Percentiles rank a stretch among this genome's conserved stretches.
Evolutionary conservation across 495 filamentous ascomycete genomes (phyloP).

Genomic region (Parachaetomium inaequale): DNA sequence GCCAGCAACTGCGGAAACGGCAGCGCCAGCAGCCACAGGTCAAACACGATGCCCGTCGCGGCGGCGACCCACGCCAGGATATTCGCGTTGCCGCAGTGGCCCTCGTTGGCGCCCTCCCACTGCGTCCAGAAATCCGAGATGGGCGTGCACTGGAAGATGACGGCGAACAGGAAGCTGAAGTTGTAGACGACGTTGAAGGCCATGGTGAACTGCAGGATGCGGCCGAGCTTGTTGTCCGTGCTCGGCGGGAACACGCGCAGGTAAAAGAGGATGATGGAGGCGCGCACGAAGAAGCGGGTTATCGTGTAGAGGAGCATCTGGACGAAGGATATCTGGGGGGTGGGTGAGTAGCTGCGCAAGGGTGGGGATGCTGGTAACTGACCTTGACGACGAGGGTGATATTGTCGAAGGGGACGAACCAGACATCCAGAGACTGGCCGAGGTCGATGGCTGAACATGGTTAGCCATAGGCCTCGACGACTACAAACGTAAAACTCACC

Average conservation of each 20-base stretch:
- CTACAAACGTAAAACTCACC: neutral
- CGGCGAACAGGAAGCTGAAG: conserved; percentile 36
- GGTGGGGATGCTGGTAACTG: neutral
- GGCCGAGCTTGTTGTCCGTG: conserved; percentile 24
- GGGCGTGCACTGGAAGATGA: conserved; percentile 45
- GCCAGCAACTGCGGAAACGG: conserved; percentile 36
- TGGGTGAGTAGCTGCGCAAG: too few species aligned
- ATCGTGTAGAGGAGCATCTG: conserved; percentile 39
- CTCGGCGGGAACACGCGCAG: conserved; percentile 45
- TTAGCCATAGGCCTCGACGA: neutral
- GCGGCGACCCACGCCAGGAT: conserved; percentile 32
- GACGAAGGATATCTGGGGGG: conserved; percentile 23
- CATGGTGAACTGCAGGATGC: conserved; percentile 31
- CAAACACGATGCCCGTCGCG: conserved; percentile 34
- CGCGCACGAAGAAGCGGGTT: conserved; percentile 39
- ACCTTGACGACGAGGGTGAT: conserved; percentile 35
- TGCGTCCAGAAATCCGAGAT: conserved; percentile 30
- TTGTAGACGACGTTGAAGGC: conserved; percentile 36
- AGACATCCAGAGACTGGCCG: conserved; percentile 47
- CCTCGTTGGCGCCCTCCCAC: conserved; percentile 30
- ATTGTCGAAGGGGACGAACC: conserved; percentile 45
- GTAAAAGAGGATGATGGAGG: conserved; percentile 51
- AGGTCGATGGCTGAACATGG: conserved; percentile 32
- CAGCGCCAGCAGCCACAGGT: conserved; percentile 38
- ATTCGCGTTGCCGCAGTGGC: conserved; percentile 33